Evolutionary conservation across 345 rosid species (phyloP).

Genomic region (Heritiera littoralis): DNA sequence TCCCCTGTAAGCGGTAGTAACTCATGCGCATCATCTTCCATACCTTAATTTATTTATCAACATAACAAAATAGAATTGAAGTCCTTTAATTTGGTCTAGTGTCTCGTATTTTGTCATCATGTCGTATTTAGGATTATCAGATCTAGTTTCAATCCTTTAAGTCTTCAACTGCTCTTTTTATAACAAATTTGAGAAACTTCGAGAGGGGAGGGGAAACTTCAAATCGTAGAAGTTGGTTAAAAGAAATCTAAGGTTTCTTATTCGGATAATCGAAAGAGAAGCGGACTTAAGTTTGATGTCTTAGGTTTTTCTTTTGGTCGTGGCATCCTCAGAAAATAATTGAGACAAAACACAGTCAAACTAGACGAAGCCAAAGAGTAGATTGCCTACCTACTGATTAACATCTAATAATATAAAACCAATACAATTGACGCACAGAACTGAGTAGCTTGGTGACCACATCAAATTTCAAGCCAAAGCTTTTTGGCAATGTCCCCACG

Average conservation of each 20-base stretch:
- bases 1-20: too few species aligned
- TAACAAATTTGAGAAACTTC: neutral
- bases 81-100: neutral
- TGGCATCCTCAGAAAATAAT: neutral
- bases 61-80: neutral
- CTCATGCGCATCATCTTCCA: neutral
- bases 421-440: neutral
- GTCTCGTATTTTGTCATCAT: too few species aligned
- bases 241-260: too few species aligned
- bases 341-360: neutral
- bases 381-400: neutral
- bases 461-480: neutral
- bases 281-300: too few species aligned
- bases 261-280: too few species aligned
- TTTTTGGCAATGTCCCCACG: neutral
- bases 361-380: neutral
- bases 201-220: neutral
- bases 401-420: neutral
- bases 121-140: neutral
- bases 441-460: neutral
- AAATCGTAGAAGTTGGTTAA: too few species aligned
- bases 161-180: too few species aligned
- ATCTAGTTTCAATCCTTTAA: neutral
- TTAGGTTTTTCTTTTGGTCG: too few species aligned
- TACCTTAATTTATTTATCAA: neutral